A percentile compares a stretch with the other conserved stretches of the same genome.
Evolutionary conservation across 2,329 filamentous ascomycete species (phyloP).

Genomic region (Verruconis gallopava): DNA sequence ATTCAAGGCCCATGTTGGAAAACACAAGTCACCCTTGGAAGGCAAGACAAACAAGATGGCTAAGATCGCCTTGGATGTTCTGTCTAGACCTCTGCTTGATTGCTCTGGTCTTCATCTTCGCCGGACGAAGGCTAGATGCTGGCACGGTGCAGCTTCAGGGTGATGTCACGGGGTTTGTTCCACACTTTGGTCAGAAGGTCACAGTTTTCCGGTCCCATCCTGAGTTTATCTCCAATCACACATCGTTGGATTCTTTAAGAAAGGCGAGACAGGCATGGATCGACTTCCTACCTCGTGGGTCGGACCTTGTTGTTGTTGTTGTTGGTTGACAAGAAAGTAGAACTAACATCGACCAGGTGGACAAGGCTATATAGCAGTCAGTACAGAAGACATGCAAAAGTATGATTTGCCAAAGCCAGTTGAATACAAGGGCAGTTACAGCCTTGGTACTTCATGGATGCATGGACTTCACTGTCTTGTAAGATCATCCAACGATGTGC

Average conservation of each 20-base stretch:
- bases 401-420: slow-evolving; percentile 7
- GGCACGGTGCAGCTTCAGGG: slow-evolving; percentile 1
- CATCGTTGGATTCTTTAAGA: slow-evolving; percentile 3
- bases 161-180: slow-evolving; percentile 7
- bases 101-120: slow-evolving; percentile 5
- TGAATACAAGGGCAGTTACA: slow-evolving; percentile 3
- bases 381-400: neutral
- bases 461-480: slow-evolving; percentile 10
- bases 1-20: neutral
- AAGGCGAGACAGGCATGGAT: slow-evolving; percentile 6
- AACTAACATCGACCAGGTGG: neutral
- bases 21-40: neutral
- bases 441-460: slow-evolving; percentile 10
- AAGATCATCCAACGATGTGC: neutral
- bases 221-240: slow-evolving; percentile 9
- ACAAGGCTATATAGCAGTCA: slow-evolving; percentile 7
- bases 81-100: slow-evolving; percentile 3
- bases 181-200: slow-evolving; percentile 1
- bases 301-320: neutral
- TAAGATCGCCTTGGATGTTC: slow-evolving; percentile 7
- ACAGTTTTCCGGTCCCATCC: slow-evolving; percentile 5
- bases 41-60: neutral
- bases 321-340: no score
- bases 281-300: slow-evolving; percentile 7
- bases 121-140: neutral